Evolutionary conservation across 805 yeast species (phyloP).

Genomic region (Komagataella kurtzmanii): DNA sequence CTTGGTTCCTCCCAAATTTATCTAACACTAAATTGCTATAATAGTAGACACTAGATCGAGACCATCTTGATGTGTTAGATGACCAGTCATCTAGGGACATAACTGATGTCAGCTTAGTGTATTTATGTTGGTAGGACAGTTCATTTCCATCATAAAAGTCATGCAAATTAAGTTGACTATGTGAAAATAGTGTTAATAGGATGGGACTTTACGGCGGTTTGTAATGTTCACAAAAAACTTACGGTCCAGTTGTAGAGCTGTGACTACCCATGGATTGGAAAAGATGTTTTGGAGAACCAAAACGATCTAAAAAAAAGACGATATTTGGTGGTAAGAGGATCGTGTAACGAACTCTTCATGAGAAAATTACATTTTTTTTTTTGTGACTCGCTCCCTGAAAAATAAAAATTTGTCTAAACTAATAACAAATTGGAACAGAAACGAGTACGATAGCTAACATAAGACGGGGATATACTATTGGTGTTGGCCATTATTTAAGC

Average conservation of each 20-base stretch:
- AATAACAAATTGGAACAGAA: no score
- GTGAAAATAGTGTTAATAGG: background rate
- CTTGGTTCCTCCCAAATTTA: conserved; percentile 6
- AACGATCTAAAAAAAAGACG: background rate
- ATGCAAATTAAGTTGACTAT: background rate
- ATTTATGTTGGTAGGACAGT: background rate
- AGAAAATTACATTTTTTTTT: background rate
- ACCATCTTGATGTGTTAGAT: conserved; percentile 9
- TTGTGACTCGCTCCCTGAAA: background rate
- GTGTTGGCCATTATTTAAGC: no score
- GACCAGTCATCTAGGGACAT: background rate
- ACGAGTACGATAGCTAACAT: no score
- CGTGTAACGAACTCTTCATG: background rate
- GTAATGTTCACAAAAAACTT: background rate
- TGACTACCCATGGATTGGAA: background rate
- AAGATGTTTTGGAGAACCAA: background rate
- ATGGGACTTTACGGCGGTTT: background rate
- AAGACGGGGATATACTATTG: no score
- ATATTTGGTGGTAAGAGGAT: background rate
- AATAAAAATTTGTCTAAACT: no score
- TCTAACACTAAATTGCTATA: conserved; percentile 15
- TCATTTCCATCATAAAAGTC: background rate
- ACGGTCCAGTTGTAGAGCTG: background rate
- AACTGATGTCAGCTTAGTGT: background rate
- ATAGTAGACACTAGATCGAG: conserved; percentile 15